A percentile compares a stretch with the other conserved stretches of the same genome.
Conservation (phyloP, 306 rosid species). For the Quercus aquifolioides region DNA sequence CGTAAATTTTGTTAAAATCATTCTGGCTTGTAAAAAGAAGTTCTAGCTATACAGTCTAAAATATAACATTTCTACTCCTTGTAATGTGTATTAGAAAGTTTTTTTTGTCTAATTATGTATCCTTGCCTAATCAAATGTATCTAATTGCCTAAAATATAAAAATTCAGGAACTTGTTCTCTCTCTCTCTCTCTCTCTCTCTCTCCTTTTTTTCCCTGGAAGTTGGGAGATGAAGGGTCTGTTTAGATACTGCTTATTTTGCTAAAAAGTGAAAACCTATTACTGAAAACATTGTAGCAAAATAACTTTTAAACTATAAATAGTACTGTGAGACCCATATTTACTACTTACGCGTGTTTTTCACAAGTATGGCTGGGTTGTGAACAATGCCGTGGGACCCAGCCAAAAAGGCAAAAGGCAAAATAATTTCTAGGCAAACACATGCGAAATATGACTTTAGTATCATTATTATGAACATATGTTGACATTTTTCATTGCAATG, state of each 20-base stretch:
- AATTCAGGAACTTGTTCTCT: not conserved
- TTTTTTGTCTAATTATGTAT: not conserved
- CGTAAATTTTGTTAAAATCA: not conserved
- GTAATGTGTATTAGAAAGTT: not conserved
- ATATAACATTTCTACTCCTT: slow-evolving; percentile 13
- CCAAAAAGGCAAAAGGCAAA: too few species aligned
- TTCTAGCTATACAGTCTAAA: not conserved
- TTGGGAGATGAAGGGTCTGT: too few species aligned
- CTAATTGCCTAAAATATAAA: not conserved
- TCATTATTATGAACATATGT: not conserved
- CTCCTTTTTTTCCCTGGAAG: too few species aligned
- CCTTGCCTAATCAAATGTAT: not conserved
- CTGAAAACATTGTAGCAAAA: too few species aligned
- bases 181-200: not conserved
- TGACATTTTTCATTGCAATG: not conserved
- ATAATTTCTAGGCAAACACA: too few species aligned
- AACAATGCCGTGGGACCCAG: too few species aligned
- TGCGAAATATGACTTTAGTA: not conserved
- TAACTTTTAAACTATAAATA: too few species aligned
- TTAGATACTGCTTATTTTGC: too few species aligned
- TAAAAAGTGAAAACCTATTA: too few species aligned
- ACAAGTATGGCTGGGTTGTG: too few species aligned
- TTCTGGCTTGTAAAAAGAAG: not conserved
- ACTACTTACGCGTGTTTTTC: too few species aligned
- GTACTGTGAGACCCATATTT: too few species aligned